These are phyloP conservation scores for Penicillium sp. DNA, from an alignment of 2,329 filamentous ascomycete species.

Conservation along the genomic window DNA sequence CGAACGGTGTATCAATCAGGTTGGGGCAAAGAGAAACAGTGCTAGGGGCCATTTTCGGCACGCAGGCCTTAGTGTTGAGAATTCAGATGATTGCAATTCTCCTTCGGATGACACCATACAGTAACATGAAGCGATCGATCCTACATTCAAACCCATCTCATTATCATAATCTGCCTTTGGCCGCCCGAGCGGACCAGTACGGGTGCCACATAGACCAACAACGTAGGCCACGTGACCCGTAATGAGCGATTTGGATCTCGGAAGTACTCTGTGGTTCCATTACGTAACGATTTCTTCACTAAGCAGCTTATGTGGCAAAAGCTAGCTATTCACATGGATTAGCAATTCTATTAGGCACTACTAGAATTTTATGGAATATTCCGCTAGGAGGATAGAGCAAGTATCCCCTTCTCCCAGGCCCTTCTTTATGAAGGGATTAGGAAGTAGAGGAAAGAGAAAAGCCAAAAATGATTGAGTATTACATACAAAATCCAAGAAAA, in stretches of 20 bases:
- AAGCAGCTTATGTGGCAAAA: background rate
- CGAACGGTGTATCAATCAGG: conserved; percentile 29
- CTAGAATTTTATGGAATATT: background rate
- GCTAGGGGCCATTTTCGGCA: conserved; percentile 1
- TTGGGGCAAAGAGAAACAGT: conserved; percentile 17
- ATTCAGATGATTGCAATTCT: background rate
- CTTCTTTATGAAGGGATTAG: conserved; percentile 2
- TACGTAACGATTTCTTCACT: background rate
- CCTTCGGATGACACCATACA: background rate
- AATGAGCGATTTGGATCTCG: too few species aligned
- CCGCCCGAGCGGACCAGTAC: too few species aligned
- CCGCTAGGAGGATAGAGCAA: conserved; percentile 10
- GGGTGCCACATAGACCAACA: too few species aligned
- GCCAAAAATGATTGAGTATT: background rate
- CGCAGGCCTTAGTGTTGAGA: background rate
- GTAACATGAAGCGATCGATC: too few species aligned
- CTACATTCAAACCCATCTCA: too few species aligned
- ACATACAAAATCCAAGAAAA: conserved; percentile 11
- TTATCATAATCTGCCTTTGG: too few species aligned
- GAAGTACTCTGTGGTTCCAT: background rate
- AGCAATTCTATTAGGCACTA: background rate
- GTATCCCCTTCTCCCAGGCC: background rate
- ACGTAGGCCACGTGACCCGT: too few species aligned
- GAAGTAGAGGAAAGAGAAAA: background rate
- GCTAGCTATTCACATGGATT: background rate